Conservation (phyloP, 2,329 filamentous ascomycete species). For the Tolypocladium tropicale region DNA sequence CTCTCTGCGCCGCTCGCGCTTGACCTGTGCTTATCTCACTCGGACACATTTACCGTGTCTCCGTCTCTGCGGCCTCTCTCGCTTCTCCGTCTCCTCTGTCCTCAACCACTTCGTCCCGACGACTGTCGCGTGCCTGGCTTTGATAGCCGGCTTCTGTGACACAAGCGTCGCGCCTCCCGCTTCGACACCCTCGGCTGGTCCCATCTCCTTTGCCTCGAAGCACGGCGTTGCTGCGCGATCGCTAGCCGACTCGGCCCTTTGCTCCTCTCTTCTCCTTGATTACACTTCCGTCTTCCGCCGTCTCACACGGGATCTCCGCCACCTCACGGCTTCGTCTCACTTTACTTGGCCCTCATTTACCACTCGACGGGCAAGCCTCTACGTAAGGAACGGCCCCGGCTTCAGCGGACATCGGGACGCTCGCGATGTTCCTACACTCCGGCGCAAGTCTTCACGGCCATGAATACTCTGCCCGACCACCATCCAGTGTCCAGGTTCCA, state of each 20-base stretch:
- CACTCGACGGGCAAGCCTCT: background rate
- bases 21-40: background rate
- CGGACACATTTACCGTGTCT: background rate
- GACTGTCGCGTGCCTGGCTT: background rate
- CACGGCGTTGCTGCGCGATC: background rate
- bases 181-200: background rate
- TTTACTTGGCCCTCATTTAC: background rate
- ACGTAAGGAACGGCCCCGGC: background rate
- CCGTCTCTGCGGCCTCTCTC: background rate
- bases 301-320: background rate
- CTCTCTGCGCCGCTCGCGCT: background rate
- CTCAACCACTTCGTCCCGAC: background rate
- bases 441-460: slow-evolving; percentile 51
- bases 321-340: background rate
- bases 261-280: background rate
- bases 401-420: background rate
- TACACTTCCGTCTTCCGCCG: background rate
- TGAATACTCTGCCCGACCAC: slow-evolving; percentile 38
- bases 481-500: slow-evolving; percentile 16
- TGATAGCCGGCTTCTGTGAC: background rate
- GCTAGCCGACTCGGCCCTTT: background rate
- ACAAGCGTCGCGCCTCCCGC: background rate
- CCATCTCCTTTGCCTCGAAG: background rate
- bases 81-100: background rate
- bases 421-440: slow-evolving; percentile 47